phyloP scores from a whole-genome alignment of 164 flowering plant genomes.

The Vitis labrusca region DNA sequence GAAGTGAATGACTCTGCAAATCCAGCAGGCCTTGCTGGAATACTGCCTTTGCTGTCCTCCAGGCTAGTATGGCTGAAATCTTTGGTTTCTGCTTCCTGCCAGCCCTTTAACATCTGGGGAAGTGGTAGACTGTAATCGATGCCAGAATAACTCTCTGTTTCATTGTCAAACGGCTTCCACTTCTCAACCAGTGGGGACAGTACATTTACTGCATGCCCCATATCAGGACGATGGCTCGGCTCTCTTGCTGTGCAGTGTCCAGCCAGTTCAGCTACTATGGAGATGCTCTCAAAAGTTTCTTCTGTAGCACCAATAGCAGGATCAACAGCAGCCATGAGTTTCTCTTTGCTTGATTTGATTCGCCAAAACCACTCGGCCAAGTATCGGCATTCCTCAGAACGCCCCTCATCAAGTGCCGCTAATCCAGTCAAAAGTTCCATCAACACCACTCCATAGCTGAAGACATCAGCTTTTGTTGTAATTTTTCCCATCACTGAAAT shows the following conservation, averaged over 20 bases:
- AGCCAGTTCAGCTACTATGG: slow-evolving; percentile 66
- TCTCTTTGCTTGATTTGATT: slow-evolving; percentile 56
- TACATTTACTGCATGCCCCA: slow-evolving; percentile 80
- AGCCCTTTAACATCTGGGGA: slow-evolving; percentile 60
- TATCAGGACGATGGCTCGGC: slow-evolving; percentile 75
- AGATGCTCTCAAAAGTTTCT: slow-evolving; percentile 54
- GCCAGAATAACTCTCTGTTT: slow-evolving; percentile 46
- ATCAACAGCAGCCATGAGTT: slow-evolving; percentile 56
- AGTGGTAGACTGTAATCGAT: slow-evolving; percentile 64
- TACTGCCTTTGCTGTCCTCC: slow-evolving; percentile 69
- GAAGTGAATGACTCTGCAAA: slow-evolving; percentile 76
- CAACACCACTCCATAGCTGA: slow-evolving; percentile 82
- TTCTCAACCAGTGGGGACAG: slow-evolving; percentile 59
- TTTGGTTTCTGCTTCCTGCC: slow-evolving; percentile 63
- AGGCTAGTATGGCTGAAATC: slow-evolving; percentile 32
- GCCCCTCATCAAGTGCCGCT: slow-evolving; percentile 67
- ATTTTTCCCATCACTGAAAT: too few species aligned
- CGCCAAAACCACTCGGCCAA: slow-evolving; percentile 74
- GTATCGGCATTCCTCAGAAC: slow-evolving; percentile 74
- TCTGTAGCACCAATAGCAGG: slow-evolving; percentile 51
- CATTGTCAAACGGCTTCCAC: slow-evolving; percentile 67
- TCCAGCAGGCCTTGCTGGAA: slow-evolving; percentile 68
- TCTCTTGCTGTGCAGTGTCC: slow-evolving; percentile 89
- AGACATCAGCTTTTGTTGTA: slow-evolving; percentile 79
- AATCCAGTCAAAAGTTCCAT: slow-evolving; percentile 84